Evolutionary conservation across 345 rosid species (phyloP), one percentile per base, ranked within the genome.

Genomic region (Balakata baccata): DNA sequence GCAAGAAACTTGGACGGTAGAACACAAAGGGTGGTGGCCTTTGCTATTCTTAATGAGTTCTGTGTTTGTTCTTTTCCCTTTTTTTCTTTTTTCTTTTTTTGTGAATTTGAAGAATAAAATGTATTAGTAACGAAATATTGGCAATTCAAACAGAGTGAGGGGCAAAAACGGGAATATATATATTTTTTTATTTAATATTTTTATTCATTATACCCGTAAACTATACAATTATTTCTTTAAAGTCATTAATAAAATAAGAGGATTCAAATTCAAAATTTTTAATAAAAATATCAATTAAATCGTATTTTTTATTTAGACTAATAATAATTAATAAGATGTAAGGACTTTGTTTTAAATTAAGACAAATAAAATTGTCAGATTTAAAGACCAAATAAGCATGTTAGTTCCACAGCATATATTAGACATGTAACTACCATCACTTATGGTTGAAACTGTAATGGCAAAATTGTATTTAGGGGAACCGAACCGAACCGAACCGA

Each of bases 101-200:
- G n/a, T 34, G 51, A 17, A 11, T 37, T 16, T 4, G 17, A 53
- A 25, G 59, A 7, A 25, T 43, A 18, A 25, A 22, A 3, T 7
- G 17, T 0, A 34, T 12, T 64, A 29, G 20, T 23, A 22, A 6
- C 2, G 8, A 11, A 6, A 53, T 11, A 0, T 46, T 52, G 29
- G 17, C 16, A 74, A 65, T 57, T 71, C 70, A 71, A 74, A 12
- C 13, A 37, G 51, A 0, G 23, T 11, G 25, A 49, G 45, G 70
- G 59, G 71, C 60, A 23, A 45, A 23, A 22, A 25, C 38, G 65
- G 76, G n/a, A 70, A 66, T 61, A 20, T 22, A 20, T n/a, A 63
- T 34, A 8, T 7, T 60, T 12, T 11, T 60, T 14, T 3, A 18
- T 61, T 14, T n/a, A 16, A 6, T 29, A 34, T 4, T 37, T 13